Evolutionary conservation across 2,329 filamentous ascomycete species (phyloP).

Genomic region (Botrytis aclada): DNA sequence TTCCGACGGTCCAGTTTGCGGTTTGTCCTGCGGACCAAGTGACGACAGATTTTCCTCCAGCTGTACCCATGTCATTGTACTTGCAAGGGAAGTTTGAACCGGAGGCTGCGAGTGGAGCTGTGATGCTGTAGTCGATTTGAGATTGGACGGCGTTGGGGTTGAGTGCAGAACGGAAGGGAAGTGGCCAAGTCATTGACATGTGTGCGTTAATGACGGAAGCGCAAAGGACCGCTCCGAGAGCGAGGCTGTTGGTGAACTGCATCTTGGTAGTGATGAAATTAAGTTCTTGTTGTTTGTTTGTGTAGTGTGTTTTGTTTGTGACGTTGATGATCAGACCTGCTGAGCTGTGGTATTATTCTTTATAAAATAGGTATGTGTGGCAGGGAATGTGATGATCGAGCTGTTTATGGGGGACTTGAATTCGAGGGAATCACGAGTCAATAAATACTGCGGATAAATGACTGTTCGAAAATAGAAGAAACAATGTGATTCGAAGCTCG

Average conservation of each 20-base stretch:
- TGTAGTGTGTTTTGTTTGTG: background rate
- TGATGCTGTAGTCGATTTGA: constrained; percentile 24
- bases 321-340: constrained; percentile 16
- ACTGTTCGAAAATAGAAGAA: background rate
- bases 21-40: constrained; percentile 49
- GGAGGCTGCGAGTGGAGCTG: constrained; percentile 16
- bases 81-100: constrained; percentile 28
- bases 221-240: background rate
- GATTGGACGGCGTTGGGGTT: constrained; percentile 17
- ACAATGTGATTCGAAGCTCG: background rate
- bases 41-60: constrained; percentile 32
- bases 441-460: background rate
- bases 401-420: background rate
- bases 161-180: constrained; percentile 19
- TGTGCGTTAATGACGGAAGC: constrained; percentile 17
- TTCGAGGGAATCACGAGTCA: background rate
- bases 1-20: constrained; percentile 50
- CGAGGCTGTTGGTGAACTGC: constrained; percentile 8
- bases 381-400: background rate
- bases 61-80: constrained; percentile 35
- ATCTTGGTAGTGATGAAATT: background rate
- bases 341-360: background rate
- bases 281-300: background rate
- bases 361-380: background rate
- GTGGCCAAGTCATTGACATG: constrained; percentile 24